These are phyloP conservation scores for Rhododendron henanense DNA, from an alignment of 148 eudicot genomes.

Conservation along the genomic window DNA sequence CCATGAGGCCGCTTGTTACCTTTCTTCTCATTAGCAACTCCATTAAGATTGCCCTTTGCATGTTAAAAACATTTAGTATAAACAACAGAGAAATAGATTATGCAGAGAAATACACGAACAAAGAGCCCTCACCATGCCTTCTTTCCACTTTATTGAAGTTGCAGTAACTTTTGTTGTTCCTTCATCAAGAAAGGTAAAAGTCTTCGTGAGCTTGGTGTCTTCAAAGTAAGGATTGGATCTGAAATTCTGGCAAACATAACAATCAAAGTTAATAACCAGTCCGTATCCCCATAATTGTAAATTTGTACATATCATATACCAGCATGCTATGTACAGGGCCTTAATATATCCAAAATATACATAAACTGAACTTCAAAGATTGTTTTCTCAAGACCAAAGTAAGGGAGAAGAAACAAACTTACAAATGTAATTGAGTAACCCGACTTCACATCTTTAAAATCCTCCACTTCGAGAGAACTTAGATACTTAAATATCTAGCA, in stretches of 20 bases:
- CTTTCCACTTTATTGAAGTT: slow-evolving; percentile 89
- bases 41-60: slow-evolving; percentile 67
- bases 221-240: slow-evolving; percentile 82
- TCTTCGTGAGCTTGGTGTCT: slow-evolving; percentile 73
- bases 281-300: background rate
- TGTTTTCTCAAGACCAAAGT: background rate
- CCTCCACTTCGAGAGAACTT: slow-evolving; percentile 86
- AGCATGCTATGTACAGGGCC: background rate
- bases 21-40: slow-evolving; percentile 60
- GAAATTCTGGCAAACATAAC: slow-evolving; percentile 50
- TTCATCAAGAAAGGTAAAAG: slow-evolving; percentile 84
- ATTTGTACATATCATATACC: background rate
- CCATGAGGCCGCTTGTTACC: slow-evolving; percentile 78
- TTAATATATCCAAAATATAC: background rate
- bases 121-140: slow-evolving; percentile 64
- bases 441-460: slow-evolving; percentile 81
- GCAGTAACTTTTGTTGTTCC: slow-evolving; percentile 80
- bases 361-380: background rate
- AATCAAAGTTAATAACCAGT: background rate
- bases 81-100: background rate
- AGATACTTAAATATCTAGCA: slow-evolving; percentile 78
- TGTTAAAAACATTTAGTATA: background rate
- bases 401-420: slow-evolving; percentile 31
- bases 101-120: background rate
- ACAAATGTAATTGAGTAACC: slow-evolving; percentile 93